Base-by-base conservation (phyloP, 2,329 filamentous ascomycete species). In the Sarocladiaceae sp. region DNA sequence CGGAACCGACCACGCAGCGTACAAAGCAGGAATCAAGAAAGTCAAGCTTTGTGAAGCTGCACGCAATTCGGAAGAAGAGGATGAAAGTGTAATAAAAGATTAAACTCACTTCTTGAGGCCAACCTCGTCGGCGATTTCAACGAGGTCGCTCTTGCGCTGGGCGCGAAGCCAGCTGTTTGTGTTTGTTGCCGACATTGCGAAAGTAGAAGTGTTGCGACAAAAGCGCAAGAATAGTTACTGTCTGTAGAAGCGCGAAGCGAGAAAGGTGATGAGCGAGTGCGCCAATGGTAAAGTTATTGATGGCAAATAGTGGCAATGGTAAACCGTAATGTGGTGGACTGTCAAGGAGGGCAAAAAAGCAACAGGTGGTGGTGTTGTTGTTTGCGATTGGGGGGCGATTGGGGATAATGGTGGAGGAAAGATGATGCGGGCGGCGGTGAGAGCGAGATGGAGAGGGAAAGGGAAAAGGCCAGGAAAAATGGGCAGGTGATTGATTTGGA, bases 111-210 rank as follows among this genome's bases (percentile, higher is more conserved):
- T 77, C 59, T 78, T 74, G 45, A 91, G 70, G 47, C 83, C 83
- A 50, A 85, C 75, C 37, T 73, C 68, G 52, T 86, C 78, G 48
- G 88, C 87, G 50, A 94, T 73, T 50, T 86, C 83, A 55, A 80
- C 64, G 46, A 95, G 77, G 52, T 91, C 87, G 55, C 73, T 74
- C 74, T 95, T 95, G 70, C 85, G 83, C 75, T 93, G 85, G 63
- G 77, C 76, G 64, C 82, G 78, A 61, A 95, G 74, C 80, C 85
- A 95, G 55, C 80, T 78, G 59, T 83, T 80, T 55, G 61, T 75
- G 51, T 51, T 45, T 26, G 55, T 52, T 47, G 55, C 58, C 34
- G 54, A 54, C 52, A 57, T 59, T 47, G 50, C 47, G 50, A 37
- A 34, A 39, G 16, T 23, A 18, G 34, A 29, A 18, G 10, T n/a